Base-by-base conservation (phyloP, 805 yeast genomes). In the Ascoidea tarda region DNA sequence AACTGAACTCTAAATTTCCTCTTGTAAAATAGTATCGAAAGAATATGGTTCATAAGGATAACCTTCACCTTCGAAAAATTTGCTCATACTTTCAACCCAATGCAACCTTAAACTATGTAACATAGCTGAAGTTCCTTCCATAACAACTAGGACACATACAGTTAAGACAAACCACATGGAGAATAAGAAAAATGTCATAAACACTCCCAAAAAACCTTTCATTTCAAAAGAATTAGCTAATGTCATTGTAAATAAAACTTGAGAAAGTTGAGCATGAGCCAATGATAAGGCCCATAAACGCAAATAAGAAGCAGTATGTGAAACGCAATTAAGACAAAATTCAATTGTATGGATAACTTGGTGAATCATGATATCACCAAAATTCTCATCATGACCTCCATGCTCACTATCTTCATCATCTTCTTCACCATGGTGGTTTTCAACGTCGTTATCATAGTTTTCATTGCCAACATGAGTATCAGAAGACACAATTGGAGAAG, bases 121-220 rank as follows among this genome's bases (percentile, higher is more conserved):
- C 90, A 84, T 84, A 21, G 89, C 89, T n/a, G 87, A 81, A 0
- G 89, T 84, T 53, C 90, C 90, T 67, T 84, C 90, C 90, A 84
- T 84, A 50, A 81, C 71, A 49, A 84, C 89, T 62, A 84, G 69
- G 47, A 84, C 80, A 59, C 79, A 74, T 46, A 81, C 82, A 0
- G 89, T 82, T 59, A 84, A 70, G 5, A 76, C 74, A 64, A 84
- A 83, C 90, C 90, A 84, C 79, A 83, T 76, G 33, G 80, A 85
- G 68, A 83, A 84, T 52, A 84, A 66, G 32, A 77, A 63, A 16
- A 82, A 79, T 1, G 81, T 76, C 75, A 75, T 75, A 46, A 78
- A 53, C 5, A 79, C 76, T 6, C 87, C 87, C 16, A 65, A 58
- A 32, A 70, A 57, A 0, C 87, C 87, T 5, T 75, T 70, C 33